Evolutionary conservation across 2,329 filamentous ascomycete species (phyloP).

Genomic region (Xylariaceae sp.): DNA sequence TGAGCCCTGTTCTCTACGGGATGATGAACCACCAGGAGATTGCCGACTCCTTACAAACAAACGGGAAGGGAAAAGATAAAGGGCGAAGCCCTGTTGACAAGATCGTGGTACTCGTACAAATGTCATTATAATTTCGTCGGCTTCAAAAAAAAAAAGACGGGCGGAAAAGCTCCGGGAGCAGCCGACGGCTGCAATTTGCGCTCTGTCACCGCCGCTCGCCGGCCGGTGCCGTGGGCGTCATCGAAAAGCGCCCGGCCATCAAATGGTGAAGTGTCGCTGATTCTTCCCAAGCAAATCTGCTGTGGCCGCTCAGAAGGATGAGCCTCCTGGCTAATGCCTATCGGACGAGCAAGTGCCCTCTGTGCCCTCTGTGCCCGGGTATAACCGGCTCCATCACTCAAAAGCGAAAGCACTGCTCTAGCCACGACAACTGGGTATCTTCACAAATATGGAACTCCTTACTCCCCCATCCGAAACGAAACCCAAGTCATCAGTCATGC

Average conservation of each 20-base stretch:
- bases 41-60: slow-evolving; percentile 24
- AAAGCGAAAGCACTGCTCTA: slow-evolving; percentile 23
- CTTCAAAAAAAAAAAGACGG: slow-evolving; percentile 3
- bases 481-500: slow-evolving; percentile 6
- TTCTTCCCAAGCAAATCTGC: no score
- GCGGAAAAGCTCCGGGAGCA: neutral
- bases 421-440: slow-evolving; percentile 26
- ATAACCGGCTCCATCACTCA: slow-evolving; percentile 13
- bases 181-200: neutral
- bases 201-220: neutral
- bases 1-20: slow-evolving; percentile 18
- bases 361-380: slow-evolving; percentile 14
- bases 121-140: slow-evolving; percentile 3
- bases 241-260: slow-evolving; percentile 4
- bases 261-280: no score
- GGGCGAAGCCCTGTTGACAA: slow-evolving; percentile 16
- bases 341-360: slow-evolving; percentile 14
- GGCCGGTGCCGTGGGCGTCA: neutral
- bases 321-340: slow-evolving; percentile 20
- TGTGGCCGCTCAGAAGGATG: no score
- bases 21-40: slow-evolving; percentile 21
- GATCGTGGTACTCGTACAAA: slow-evolving; percentile 20
- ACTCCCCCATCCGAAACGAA: slow-evolving; percentile 10
- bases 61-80: slow-evolving; percentile 12
- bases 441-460: slow-evolving; percentile 27